Conservation (phyloP, 495 filamentous ascomycete genomes). For the Oidiodendron maius region DNA sequence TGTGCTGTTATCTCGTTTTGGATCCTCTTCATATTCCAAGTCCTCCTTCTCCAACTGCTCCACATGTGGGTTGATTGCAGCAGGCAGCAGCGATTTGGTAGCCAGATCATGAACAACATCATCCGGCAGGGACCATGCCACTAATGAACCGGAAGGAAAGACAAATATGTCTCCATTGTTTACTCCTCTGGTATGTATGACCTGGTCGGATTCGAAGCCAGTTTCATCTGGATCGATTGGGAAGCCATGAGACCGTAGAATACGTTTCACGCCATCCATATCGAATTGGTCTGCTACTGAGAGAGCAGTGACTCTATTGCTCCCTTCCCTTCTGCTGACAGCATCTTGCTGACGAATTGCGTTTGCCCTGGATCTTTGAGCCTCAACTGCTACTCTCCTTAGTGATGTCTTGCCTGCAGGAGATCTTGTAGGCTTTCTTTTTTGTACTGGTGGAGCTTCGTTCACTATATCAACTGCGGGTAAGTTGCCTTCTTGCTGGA, state of each 20-base stretch:
- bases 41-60: conserved; percentile 77
- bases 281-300: conserved; percentile 85
- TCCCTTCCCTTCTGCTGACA: conserved; percentile 22
- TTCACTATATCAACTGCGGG: conserved; percentile 16
- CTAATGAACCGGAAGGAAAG: conserved; percentile 95
- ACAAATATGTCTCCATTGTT: conserved; percentile 82
- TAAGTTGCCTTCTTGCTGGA: conserved; percentile 30
- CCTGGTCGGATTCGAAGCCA: conserved; percentile 55
- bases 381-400: conserved; percentile 52
- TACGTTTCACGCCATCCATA: conserved; percentile 62
- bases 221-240: conserved; percentile 51
- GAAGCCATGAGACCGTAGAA: conserved; percentile 68
- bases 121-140: conserved; percentile 78
- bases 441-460: conserved; percentile 32
- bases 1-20: conserved; percentile 63
- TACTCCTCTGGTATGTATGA: conserved; percentile 47
- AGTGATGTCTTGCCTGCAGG: conserved; percentile 50
- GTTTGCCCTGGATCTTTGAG: conserved; percentile 48
- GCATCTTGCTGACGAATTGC: conserved; percentile 1
- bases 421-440: conserved; percentile 36
- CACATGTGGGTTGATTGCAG: conserved; percentile 68
- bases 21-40: conserved; percentile 79
- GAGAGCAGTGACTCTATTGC: conserved; percentile 67
- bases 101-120: conserved; percentile 67
- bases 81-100: conserved; percentile 62